These are phyloP conservation scores for Protoeuglena noctilucae DNA, from an alignment of 139 green algal species.

Conservation along the genomic window DNA sequence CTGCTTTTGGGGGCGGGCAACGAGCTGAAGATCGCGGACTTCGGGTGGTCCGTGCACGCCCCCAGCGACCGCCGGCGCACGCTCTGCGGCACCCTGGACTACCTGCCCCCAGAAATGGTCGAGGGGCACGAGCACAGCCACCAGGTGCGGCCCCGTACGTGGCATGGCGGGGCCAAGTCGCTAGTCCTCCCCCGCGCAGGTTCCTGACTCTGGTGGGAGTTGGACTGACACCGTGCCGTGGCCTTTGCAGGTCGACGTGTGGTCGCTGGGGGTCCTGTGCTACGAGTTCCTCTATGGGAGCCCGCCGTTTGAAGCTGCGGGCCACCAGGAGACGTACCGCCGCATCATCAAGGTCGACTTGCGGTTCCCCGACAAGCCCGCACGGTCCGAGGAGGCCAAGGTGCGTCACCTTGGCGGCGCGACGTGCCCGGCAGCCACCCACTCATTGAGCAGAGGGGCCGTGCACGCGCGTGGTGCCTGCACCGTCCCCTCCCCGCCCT, in stretches of 20 bases:
- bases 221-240: no score
- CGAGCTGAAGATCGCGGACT: slow-evolving; percentile 96
- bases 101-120: slow-evolving; percentile 95
- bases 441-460: background rate
- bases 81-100: slow-evolving; percentile 97
- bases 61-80: slow-evolving; percentile 71
- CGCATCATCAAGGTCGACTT: slow-evolving; percentile 83
- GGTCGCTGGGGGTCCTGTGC: slow-evolving; percentile 83
- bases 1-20: slow-evolving; percentile 79
- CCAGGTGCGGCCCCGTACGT: no score
- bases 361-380: slow-evolving; percentile 45
- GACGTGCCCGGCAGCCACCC: background rate
- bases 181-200: no score
- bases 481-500: background rate
- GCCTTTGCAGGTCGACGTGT: slow-evolving; percentile 93
- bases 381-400: slow-evolving; percentile 44
- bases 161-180: no score
- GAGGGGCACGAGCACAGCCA: slow-evolving; percentile 44
- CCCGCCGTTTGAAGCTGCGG: slow-evolving; percentile 84
- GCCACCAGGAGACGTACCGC: slow-evolving; percentile 60
- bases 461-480: background rate
- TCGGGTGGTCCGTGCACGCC: slow-evolving; percentile 95
- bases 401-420: background rate
- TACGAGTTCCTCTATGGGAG: slow-evolving; percentile 92
- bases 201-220: no score